Base-by-base conservation (phyloP, 441 rosid species). In the Pelargonium fulgidum region DNA sequence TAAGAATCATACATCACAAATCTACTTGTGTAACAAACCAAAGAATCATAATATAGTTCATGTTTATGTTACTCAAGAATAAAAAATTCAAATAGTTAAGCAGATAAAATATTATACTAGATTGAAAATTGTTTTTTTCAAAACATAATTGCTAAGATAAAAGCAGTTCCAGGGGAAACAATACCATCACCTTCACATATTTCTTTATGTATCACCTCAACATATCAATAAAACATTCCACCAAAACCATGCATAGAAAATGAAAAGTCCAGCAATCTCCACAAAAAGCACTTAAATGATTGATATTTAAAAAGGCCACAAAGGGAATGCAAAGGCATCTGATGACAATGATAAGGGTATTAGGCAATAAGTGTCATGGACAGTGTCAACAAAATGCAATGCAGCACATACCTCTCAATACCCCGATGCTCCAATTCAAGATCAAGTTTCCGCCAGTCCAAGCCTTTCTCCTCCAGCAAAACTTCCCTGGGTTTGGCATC, bases 401-500 rank as follows among this genome's bases (percentile, higher is more conserved):
- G 26, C 66, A 70, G 39, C 11, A 67, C 77, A 22, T 44, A 91
- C 99, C 99, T 87, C 79, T 85, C 97, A 71, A 85, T 80, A 10
- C 90, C 73, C 75, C 94, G 94, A 71, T 83, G 97, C 80, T 94
- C 98, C 83, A 92, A 82, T 64, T 94, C 85, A 74, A 81, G 79
- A 80, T 94, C 99, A 76, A 92, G 87, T 84, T 92, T 94, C 0
- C 91, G 89, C 99, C 99, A 94, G 78, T 94, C 99, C 81, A 84
- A 78, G 22, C 99, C 98, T 68, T 89, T 86, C 80, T 94, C 88
- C 81, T 86, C 83, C 77, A 94, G 76, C 89, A 92, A 81, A 63
- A 94, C 87, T 76, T 94, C 99, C 72, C 99, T 77, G 36, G 96
- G 99, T 72, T 90, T 94, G 47, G 99, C 99, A 64, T 90, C 89